A percentile compares a stretch with the other conserved stretches of the same genome.
phyloP scores from a whole-genome alignment of 2,329 filamentous ascomycete genomes.

The Trichoderma gracile region DNA sequence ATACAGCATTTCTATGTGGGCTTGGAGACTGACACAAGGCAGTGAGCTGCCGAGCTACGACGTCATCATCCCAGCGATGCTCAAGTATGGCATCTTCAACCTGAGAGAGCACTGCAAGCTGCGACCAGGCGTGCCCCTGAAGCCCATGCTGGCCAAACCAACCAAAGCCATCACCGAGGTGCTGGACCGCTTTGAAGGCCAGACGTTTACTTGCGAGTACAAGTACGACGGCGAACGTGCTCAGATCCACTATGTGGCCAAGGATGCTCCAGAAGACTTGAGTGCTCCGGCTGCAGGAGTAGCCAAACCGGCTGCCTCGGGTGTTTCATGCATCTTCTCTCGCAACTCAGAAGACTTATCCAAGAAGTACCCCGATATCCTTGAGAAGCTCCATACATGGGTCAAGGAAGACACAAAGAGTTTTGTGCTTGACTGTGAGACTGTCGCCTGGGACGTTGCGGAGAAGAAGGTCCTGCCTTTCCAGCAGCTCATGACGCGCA shows the following conservation, averaged over 20 bases:
- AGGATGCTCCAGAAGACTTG: slow-evolving; percentile 71
- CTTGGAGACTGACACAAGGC: slow-evolving; percentile 37
- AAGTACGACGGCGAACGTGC: slow-evolving; percentile 98
- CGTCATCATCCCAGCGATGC: slow-evolving; percentile 85
- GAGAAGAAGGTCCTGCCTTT: slow-evolving; percentile 97
- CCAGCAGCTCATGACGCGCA: slow-evolving; percentile 96
- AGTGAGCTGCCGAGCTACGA: slow-evolving; percentile 95
- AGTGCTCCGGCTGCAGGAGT: slow-evolving; percentile 60
- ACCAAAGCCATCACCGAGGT: slow-evolving; percentile 99
- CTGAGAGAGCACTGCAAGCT: slow-evolving; percentile 85
- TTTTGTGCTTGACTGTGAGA: slow-evolving; percentile 98
- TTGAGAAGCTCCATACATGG: slow-evolving; percentile 85
- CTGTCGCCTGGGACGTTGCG: slow-evolving; percentile 90
- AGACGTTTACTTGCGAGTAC: slow-evolving; percentile 97
- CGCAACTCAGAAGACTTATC: slow-evolving; percentile 95
- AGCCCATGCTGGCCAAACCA: slow-evolving; percentile 97
- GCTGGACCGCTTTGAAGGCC: slow-evolving; percentile 90
- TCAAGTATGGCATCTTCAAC: slow-evolving; percentile 81
- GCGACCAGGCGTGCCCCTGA: slow-evolving; percentile 88
- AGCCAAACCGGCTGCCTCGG: slow-evolving; percentile 66
- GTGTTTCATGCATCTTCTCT: slow-evolving; percentile 91
- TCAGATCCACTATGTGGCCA: slow-evolving; percentile 96
- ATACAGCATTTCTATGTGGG: neutral
- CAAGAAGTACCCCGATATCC: slow-evolving; percentile 95
- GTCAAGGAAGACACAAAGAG: slow-evolving; percentile 87